Evolutionary conservation across 805 yeast species (phyloP).

Genomic region (Candida loeiensis): DNA sequence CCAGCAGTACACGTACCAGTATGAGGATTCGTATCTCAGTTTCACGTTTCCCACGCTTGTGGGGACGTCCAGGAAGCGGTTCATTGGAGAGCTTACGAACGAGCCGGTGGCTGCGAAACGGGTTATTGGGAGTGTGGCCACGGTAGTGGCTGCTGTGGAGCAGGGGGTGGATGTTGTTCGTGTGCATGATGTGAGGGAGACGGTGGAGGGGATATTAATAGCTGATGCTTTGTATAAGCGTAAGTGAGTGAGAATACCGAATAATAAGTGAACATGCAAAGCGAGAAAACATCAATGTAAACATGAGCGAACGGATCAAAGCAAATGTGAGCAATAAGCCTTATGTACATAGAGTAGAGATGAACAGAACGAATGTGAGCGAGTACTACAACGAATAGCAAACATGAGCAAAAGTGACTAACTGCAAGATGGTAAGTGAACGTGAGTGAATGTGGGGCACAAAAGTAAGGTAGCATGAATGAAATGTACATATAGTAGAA

Average conservation of each 20-base stretch:
- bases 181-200: conserved; percentile 77
- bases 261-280: too few relatives aligned
- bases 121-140: conserved; percentile 71
- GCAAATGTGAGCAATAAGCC: too few relatives aligned
- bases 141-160: conserved; percentile 68
- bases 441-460: too few relatives aligned
- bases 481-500: too few relatives aligned
- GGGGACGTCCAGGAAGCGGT: conserved; percentile 88
- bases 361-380: too few relatives aligned
- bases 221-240: conserved; percentile 71
- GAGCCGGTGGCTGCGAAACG: conserved; percentile 58
- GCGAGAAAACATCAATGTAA: too few relatives aligned
- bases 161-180: conserved; percentile 77
- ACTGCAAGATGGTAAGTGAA: too few relatives aligned
- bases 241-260: background rate
- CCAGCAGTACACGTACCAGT: conserved; percentile 45
- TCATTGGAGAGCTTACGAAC: conserved; percentile 72
- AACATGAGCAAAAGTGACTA: too few relatives aligned
- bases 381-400: too few relatives aligned
- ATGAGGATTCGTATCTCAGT: conserved; percentile 33
- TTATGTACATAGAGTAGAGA: too few relatives aligned
- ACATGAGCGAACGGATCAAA: too few relatives aligned
- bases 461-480: too few relatives aligned
- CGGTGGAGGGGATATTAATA: conserved; percentile 42
- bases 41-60: conserved; percentile 63